Evolutionary conservation across 352 stramenopile species (phyloP).

Genomic region (Phytophthora chlamydospora): DNA sequence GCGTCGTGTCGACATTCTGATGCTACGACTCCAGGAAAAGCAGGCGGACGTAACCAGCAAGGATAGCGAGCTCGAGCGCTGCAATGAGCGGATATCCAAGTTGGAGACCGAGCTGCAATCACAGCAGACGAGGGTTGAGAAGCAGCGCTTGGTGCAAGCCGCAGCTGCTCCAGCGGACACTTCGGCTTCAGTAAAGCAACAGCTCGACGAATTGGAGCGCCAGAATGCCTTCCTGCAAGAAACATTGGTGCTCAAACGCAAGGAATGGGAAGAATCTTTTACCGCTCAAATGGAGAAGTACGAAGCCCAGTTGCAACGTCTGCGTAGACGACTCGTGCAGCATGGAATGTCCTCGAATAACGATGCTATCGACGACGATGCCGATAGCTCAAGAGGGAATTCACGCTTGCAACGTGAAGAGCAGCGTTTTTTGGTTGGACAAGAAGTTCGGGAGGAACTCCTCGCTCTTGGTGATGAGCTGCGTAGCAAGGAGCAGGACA

Average conservation of each 20-base stretch:
- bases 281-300: conserved; percentile 59
- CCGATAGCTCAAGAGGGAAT: conserved; percentile 5
- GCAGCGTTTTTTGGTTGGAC: conserved; percentile 44
- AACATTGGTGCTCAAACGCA: conserved; percentile 62
- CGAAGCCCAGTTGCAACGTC: conserved; percentile 54
- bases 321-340: conserved; percentile 50
- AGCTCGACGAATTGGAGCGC: conserved; percentile 49
- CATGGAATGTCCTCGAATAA: conserved; percentile 30
- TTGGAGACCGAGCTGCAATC: conserved; percentile 44
- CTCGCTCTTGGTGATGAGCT: conserved; percentile 49
- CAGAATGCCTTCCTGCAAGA: conserved; percentile 70
- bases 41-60: conserved; percentile 53
- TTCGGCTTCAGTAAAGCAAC: conserved; percentile 21
- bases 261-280: conserved; percentile 65
- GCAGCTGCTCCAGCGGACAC: conserved; percentile 1
- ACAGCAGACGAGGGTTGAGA: conserved; percentile 25
- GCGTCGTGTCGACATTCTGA: conserved; percentile 67
- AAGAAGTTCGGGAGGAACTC: conserved; percentile 60
- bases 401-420: conserved; percentile 51
- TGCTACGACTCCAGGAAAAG: conserved; percentile 73
- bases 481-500: conserved; percentile 52
- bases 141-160: conserved; percentile 21
- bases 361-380: conserved; percentile 17
- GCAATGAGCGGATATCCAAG: conserved; percentile 37
- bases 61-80: conserved; percentile 49